Evolutionary conservation across 805 yeast species (phyloP).

Genomic region (Candida peoriensis): DNA sequence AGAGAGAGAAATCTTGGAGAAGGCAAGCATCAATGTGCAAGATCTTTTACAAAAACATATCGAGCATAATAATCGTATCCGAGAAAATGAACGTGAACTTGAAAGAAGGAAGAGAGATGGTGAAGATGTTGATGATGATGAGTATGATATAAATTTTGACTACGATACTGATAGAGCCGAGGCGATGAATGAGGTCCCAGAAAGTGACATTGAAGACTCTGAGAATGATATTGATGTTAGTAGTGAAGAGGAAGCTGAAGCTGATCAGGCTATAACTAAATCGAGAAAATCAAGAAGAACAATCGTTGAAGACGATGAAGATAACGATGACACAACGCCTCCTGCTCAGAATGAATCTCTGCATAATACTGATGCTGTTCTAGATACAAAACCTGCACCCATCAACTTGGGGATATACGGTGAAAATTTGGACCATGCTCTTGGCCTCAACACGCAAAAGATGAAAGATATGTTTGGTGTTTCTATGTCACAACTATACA

Average conservation of each 20-base stretch:
- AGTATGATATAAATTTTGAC: neutral
- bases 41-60: slow-evolving; percentile 19
- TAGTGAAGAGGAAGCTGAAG: slow-evolving; percentile 7
- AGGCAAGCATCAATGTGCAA: slow-evolving; percentile 19
- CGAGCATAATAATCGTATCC: slow-evolving; percentile 17
- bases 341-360: slow-evolving; percentile 2
- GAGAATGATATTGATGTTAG: slow-evolving; percentile 15
- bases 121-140: slow-evolving; percentile 7
- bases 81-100: slow-evolving; percentile 31
- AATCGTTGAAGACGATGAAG: slow-evolving; percentile 13
- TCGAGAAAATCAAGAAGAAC: slow-evolving; percentile 9
- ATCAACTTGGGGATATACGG: slow-evolving; percentile 22
- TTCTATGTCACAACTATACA: slow-evolving; percentile 21
- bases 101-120: slow-evolving; percentile 18
- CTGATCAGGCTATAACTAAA: slow-evolving; percentile 2
- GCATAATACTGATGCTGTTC: neutral
- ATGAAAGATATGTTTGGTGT: slow-evolving; percentile 12
- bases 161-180: slow-evolving; percentile 6
- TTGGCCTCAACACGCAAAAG: no score
- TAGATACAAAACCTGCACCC: no score
- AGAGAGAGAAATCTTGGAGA: slow-evolving; percentile 21
- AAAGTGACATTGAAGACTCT: slow-evolving; percentile 18
- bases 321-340: slow-evolving; percentile 9
- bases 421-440: slow-evolving; percentile 20
- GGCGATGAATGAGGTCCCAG: slow-evolving; percentile 22